phyloP scores from a whole-genome alignment of 371 early-diverging fungal species.

The Coemansia sp. region DNA sequence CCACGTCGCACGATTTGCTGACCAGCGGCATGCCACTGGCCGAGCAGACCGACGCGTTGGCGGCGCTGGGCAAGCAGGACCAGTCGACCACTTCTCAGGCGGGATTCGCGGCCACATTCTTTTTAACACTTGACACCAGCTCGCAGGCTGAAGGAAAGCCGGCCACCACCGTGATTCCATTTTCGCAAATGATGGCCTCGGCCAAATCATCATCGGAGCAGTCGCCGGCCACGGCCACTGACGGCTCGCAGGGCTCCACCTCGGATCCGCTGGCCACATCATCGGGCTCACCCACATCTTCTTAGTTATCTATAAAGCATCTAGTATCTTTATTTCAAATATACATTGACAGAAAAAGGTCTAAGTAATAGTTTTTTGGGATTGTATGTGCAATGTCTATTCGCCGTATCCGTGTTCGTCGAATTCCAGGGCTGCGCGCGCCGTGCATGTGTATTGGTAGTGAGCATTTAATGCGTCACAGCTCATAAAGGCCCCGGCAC shows the following conservation, averaged over 20 bases:
- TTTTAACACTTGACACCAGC: constrained; percentile 31
- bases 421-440: neutral
- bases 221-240: neutral
- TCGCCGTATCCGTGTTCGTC: constrained; percentile 1
- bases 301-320: neutral
- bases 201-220: constrained; percentile 1
- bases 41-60: neutral
- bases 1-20: neutral
- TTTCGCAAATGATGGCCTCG: constrained; percentile 31
- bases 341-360: neutral
- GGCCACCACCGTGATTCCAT: constrained; percentile 33
- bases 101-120: constrained; percentile 41
- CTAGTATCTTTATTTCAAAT: neutral
- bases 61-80: neutral
- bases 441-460: constrained; percentile 8
- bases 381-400: neutral
- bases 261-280: constrained; percentile 17
- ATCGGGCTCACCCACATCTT: neutral
- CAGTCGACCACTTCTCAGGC: neutral
- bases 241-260: neutral
- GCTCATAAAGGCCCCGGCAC: constrained; percentile 12
- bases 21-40: neutral
- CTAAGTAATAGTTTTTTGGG: too few relatives aligned
- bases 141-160: neutral
- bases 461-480: constrained; percentile 13